phyloP scores from a whole-genome alignment of 1,284 basidiomycete species.

The Puccinia triticina region DNA sequence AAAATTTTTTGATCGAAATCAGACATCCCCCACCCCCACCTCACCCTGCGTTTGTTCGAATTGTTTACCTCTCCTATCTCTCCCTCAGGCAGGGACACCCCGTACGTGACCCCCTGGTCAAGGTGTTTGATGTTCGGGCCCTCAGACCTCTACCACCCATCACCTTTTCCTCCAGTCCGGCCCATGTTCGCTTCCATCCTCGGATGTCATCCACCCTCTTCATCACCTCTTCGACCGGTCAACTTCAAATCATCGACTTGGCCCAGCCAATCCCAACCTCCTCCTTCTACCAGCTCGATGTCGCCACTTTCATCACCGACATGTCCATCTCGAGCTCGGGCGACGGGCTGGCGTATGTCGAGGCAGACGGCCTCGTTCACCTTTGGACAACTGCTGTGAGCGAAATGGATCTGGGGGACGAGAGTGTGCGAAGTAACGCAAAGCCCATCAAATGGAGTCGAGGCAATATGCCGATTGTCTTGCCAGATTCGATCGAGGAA shows the following conservation, averaged over 20 bases:
- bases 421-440: constrained; percentile 58
- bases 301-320: constrained; percentile 75
- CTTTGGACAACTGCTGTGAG: constrained; percentile 69
- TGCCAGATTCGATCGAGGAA: constrained; percentile 73
- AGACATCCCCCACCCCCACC: background rate
- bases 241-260: constrained; percentile 86
- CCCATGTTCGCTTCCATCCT: constrained; percentile 82
- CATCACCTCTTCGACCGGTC: constrained; percentile 79
- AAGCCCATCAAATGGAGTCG: constrained; percentile 82
- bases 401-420: constrained; percentile 66
- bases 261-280: constrained; percentile 64
- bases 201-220: constrained; percentile 76
- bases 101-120: constrained; percentile 85
- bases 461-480: constrained; percentile 76
- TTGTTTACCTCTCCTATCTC: background rate
- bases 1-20: background rate
- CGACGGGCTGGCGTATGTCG: constrained; percentile 88
- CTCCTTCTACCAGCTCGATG: constrained; percentile 61
- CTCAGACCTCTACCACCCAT: constrained; percentile 79
- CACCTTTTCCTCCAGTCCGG: constrained; percentile 82
- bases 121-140: constrained; percentile 84
- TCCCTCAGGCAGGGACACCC: constrained; percentile 76
- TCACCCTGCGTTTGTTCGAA: background rate
- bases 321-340: constrained; percentile 82
- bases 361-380: constrained; percentile 82